Conservation (phyloP, 768 basidiomycete genomes). For the Leccinum subtestaceum region DNA sequence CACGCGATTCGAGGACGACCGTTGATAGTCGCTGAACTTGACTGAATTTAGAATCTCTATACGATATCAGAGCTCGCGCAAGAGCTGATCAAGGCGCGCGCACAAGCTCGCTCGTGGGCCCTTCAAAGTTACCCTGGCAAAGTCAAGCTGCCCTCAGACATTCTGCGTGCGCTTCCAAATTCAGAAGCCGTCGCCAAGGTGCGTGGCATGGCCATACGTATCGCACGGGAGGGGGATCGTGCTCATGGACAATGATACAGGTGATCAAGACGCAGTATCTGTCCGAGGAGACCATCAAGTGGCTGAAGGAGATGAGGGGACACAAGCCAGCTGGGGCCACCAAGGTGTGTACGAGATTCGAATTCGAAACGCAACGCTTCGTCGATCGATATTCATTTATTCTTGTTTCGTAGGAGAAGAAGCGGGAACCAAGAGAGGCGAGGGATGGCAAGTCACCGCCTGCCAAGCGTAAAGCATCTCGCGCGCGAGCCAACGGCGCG, state of each 20-base stretch:
- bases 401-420: constrained; percentile 35
- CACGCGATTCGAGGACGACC: neutral
- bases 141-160: constrained; percentile 76
- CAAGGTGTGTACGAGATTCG: constrained; percentile 26
- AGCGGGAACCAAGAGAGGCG: constrained; percentile 36
- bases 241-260: constrained; percentile 36
- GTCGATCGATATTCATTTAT: constrained; percentile 8
- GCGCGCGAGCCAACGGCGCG: constrained; percentile 26
- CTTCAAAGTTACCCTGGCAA: constrained; percentile 79
- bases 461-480: constrained; percentile 54
- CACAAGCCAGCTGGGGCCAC: constrained; percentile 33
- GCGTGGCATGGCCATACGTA: neutral
- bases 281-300: constrained; percentile 53
- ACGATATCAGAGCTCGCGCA: constrained; percentile 86
- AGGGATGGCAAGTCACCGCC: constrained; percentile 49
- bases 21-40: neutral
- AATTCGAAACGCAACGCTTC: neutral
- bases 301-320: constrained; percentile 51
- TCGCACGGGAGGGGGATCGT: neutral
- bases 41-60: constrained; percentile 70
- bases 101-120: constrained; percentile 64
- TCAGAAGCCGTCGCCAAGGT: constrained; percentile 67
- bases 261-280: constrained; percentile 68
- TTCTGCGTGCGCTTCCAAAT: constrained; percentile 68
- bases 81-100: constrained; percentile 73